Conservation (phyloP, 176 grass and related monocot species). For the Ampelocalamus luodianensis region DNA sequence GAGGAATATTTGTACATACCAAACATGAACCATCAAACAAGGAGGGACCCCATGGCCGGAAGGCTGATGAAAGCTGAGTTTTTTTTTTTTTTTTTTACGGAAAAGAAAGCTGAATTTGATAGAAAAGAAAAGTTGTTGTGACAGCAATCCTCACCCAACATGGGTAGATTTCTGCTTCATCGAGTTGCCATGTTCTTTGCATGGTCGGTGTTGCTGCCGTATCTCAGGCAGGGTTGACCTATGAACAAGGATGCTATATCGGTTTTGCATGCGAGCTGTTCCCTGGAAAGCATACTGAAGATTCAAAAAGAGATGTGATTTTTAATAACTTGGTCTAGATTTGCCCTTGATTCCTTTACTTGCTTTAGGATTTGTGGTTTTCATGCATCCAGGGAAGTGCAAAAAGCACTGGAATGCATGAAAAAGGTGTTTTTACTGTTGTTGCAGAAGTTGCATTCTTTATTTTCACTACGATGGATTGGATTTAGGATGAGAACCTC, state of each 20-base stretch:
- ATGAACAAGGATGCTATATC: background rate
- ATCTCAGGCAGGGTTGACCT: background rate
- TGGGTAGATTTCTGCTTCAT: background rate
- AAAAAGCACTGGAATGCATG: too few species aligned
- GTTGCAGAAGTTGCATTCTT: too few species aligned
- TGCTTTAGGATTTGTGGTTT: too few species aligned
- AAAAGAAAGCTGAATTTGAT: conserved; percentile 3
- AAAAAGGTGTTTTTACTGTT: too few species aligned
- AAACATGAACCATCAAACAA: conserved; percentile 31
- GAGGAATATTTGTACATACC: conserved; percentile 24
- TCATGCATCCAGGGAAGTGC: too few species aligned
- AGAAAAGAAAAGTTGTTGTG: background rate
- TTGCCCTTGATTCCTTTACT: too few species aligned
- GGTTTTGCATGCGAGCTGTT: background rate
- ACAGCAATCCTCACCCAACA: background rate
- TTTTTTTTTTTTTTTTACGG: background rate
- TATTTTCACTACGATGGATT: too few species aligned
- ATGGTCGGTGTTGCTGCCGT: background rate
- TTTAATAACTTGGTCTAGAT: too few species aligned
- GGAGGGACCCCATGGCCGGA: background rate
- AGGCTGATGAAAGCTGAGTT: conserved; percentile 7
- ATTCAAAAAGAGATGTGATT: too few species aligned
- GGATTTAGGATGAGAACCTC: too few species aligned
- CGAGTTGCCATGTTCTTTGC: background rate
- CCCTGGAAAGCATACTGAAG: too few species aligned